These are phyloP conservation scores for Hymenoscyphus infarciens DNA, from an alignment of 2,329 filamentous ascomycete genomes.

Conservation along the genomic window DNA sequence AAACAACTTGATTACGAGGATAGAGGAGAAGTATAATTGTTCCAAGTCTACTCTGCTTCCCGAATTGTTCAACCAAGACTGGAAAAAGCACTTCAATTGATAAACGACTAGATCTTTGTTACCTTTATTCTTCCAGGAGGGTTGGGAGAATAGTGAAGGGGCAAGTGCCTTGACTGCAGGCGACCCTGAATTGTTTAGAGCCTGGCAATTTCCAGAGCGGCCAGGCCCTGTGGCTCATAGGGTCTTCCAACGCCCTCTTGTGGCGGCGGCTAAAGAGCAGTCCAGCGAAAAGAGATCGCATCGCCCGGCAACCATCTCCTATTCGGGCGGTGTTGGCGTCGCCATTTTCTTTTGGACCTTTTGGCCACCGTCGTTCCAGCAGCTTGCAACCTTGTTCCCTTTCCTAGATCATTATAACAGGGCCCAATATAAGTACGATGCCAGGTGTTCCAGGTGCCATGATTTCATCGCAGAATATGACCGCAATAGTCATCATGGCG, in stretches of 20 bases:
- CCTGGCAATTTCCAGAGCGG: not conserved
- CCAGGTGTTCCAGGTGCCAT: not conserved
- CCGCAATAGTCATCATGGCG: not conserved
- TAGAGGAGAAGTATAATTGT: too few species aligned
- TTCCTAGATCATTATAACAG: not conserved
- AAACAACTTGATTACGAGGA: too few species aligned
- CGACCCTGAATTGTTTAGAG: not conserved
- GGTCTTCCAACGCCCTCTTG: not conserved
- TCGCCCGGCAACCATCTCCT: not conserved
- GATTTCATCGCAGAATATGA: not conserved
- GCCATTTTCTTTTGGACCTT: not conserved
- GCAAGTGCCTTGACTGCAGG: too few species aligned
- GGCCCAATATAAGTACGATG: slow-evolving; percentile 3
- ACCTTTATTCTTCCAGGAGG: too few species aligned
- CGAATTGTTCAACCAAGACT: too few species aligned
- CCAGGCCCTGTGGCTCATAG: not conserved
- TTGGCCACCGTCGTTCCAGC: not conserved
- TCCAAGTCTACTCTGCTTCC: too few species aligned
- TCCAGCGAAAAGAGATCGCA: not conserved
- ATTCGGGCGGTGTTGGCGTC: not conserved
- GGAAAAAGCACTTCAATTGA: too few species aligned
- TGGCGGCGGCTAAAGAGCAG: not conserved
- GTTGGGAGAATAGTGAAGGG: not conserved
- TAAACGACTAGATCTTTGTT: too few species aligned
- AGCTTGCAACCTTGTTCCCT: slow-evolving; percentile 2